Evolutionary conservation across 768 basidiomycete genomes (phyloP).

Genomic region (Atractiella rhizophila): DNA sequence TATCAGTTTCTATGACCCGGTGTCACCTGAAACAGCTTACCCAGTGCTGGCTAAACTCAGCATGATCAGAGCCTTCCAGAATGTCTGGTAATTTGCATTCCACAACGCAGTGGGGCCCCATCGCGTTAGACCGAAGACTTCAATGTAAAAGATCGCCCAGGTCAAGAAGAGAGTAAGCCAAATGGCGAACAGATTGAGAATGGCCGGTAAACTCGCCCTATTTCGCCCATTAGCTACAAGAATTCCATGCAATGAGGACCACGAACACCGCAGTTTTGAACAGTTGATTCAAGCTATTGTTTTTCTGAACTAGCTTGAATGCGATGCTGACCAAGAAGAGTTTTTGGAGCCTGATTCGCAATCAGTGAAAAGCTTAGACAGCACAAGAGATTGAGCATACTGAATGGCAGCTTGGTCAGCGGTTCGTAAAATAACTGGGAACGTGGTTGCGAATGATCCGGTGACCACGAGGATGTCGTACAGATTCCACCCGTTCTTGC

Average conservation of each 20-base stretch:
- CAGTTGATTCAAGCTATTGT: slow-evolving; percentile 66
- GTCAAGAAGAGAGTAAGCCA: slow-evolving; percentile 81
- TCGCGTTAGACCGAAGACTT: slow-evolving; percentile 75
- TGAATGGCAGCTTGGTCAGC: slow-evolving; percentile 25
- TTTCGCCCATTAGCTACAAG: neutral
- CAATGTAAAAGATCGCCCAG: slow-evolving; percentile 64
- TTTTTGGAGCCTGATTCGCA: slow-evolving; percentile 41
- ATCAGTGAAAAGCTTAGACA: neutral
- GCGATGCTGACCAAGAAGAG: slow-evolving; percentile 78
- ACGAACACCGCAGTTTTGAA: slow-evolving; percentile 88
- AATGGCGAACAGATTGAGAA: slow-evolving; percentile 54
- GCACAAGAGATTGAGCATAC: slow-evolving; percentile 20
- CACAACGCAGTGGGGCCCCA: slow-evolving; percentile 45
- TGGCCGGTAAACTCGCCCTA: slow-evolving; percentile 64
- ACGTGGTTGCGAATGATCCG: slow-evolving; percentile 60
- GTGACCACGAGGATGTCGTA: slow-evolving; percentile 59
- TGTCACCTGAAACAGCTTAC: slow-evolving; percentile 36
- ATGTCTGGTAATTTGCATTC: slow-evolving; percentile 49
- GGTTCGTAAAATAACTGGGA: slow-evolving; percentile 35
- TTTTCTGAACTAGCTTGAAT: slow-evolving; percentile 77
- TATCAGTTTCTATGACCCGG: no score
- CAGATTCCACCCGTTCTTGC: slow-evolving; percentile 78
- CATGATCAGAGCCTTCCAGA: slow-evolving; percentile 63
- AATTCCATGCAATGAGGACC: neutral
- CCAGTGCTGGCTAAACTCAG: slow-evolving; percentile 77